Base-by-base conservation (phyloP, 257 asterid species). In the Cinchona pubescens region DNA sequence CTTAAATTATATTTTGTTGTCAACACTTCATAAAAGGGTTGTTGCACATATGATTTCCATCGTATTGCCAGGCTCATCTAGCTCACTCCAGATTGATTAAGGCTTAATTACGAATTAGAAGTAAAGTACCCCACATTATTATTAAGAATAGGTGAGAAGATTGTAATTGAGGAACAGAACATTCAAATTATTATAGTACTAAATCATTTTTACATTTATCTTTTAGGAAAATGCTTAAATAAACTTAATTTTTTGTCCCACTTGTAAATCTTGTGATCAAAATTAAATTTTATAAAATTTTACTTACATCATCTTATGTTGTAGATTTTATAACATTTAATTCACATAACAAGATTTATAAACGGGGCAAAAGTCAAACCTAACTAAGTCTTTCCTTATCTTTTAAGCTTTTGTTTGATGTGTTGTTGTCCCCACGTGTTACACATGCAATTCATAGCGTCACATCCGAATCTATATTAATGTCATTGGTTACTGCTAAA, bases 391-490 rank as follows among this genome's bases (percentile, higher is more conserved):
- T n/a, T n/a, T n/a, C n/a, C 32, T 30, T 15, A 5, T 1, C 14
- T 62, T 62, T 32, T 0, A 5, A 66, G 5, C 21, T 49, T 60
- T 43, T 21, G 8, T 2, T 55, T 23, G 58, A 56, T 45, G 27
- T 21, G 43, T 32, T 30, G 43, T 45, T 45, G 76, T 75, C 73
- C 78, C 82, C 81, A 79, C 79, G 64, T 78, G 78, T 72, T 75
- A 77, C 86, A 86, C 88, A 87, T 83, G 88, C 88, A 76, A 34
- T 58, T 71, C 83, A 74, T 83, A 75, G 82, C 85, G 72, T 80
- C 79, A 53, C 73, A 55, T 79, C 80, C 74, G 79, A 80, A 68
- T 71, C 83, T 59, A 29, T 63, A 48, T 37, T 68, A 72, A 72
- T 84, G 87, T 81, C 87, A 83, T 81, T 81, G 23, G 79, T 51